Conservation (phyloP, 495 filamentous ascomycete species). For the Penicillium psychrofluorescens region DNA sequence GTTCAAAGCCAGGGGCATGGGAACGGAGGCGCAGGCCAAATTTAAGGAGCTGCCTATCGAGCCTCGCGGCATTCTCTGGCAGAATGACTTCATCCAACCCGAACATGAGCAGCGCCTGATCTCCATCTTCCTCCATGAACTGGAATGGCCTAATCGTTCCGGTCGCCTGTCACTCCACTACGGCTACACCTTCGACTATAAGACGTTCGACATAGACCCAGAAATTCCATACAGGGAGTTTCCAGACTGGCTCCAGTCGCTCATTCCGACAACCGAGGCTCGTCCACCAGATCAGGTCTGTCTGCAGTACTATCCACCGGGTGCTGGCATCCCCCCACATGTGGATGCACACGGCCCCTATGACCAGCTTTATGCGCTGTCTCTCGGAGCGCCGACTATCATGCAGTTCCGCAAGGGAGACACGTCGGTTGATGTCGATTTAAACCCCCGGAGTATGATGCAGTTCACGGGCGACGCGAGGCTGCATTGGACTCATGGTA, state of each 20-base stretch:
- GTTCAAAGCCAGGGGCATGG: neutral
- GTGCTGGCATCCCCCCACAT: slow-evolving; percentile 34
- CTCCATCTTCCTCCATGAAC: slow-evolving; percentile 22
- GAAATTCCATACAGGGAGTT: slow-evolving; percentile 33
- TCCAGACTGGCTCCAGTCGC: slow-evolving; percentile 29
- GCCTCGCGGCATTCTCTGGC: slow-evolving; percentile 24
- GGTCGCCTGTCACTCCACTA: slow-evolving; percentile 34
- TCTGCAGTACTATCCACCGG: slow-evolving; percentile 36
- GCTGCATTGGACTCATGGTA: slow-evolving; percentile 37
- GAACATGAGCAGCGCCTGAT: slow-evolving; percentile 29
- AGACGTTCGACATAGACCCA: slow-evolving; percentile 32
- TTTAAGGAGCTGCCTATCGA: slow-evolving; percentile 23
- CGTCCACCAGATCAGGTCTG: slow-evolving; percentile 36
- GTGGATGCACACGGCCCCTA: slow-evolving; percentile 30
- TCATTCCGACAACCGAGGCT: slow-evolving; percentile 27
- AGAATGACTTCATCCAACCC: slow-evolving; percentile 24
- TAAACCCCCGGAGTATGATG: slow-evolving; percentile 32
- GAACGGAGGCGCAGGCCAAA: slow-evolving; percentile 5
- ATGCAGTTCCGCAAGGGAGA: slow-evolving; percentile 31
- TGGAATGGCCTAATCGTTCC: slow-evolving; percentile 29
- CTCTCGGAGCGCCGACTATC: slow-evolving; percentile 26
- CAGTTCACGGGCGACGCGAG: slow-evolving; percentile 27
- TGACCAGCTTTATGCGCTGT: slow-evolving; percentile 36
- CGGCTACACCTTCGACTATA: slow-evolving; percentile 39
- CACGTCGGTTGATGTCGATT: slow-evolving; percentile 22